Conservation (phyloP, 805 yeast genomes). For the Starmerella khaoyaiensis region DNA sequence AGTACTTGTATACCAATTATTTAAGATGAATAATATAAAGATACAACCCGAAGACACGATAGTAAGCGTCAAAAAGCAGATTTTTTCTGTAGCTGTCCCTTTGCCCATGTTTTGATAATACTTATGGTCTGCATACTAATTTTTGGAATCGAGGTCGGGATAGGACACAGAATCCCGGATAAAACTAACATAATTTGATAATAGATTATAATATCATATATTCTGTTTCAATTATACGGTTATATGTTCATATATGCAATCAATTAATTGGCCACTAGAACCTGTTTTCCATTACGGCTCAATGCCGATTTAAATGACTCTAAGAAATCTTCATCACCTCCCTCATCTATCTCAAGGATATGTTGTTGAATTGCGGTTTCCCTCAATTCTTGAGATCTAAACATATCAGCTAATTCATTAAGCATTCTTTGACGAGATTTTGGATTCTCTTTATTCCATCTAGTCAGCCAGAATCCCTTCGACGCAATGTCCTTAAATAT, state of each 20-base stretch:
- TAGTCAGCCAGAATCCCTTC: constrained; percentile 75
- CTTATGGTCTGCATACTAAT: too few species aligned
- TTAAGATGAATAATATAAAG: too few species aligned
- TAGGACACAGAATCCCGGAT: too few species aligned
- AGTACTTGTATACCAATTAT: too few species aligned
- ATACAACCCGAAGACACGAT: too few species aligned
- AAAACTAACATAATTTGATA: too few species aligned
- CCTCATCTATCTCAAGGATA: constrained; percentile 24
- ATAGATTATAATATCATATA: too few species aligned
- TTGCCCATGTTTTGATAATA: too few species aligned
- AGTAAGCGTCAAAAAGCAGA: too few species aligned
- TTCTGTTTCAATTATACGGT: too few species aligned
- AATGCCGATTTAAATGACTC: constrained; percentile 36
- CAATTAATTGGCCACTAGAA: constrained; percentile 16
- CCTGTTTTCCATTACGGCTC: constrained; percentile 22
- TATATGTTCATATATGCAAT: not conserved
- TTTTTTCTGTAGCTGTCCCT: too few species aligned
- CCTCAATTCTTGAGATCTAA: constrained; percentile 42
- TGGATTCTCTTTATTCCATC: constrained; percentile 47
- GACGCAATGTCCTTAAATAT: constrained; percentile 80
- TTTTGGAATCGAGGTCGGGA: too few species aligned
- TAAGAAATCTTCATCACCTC: constrained; percentile 33
- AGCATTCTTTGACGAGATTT: constrained; percentile 45
- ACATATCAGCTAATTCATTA: constrained; percentile 41
- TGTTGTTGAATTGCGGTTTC: constrained; percentile 37